Conservation (phyloP, 176 grass and related monocot species). For the Saccharum officinarum region DNA sequence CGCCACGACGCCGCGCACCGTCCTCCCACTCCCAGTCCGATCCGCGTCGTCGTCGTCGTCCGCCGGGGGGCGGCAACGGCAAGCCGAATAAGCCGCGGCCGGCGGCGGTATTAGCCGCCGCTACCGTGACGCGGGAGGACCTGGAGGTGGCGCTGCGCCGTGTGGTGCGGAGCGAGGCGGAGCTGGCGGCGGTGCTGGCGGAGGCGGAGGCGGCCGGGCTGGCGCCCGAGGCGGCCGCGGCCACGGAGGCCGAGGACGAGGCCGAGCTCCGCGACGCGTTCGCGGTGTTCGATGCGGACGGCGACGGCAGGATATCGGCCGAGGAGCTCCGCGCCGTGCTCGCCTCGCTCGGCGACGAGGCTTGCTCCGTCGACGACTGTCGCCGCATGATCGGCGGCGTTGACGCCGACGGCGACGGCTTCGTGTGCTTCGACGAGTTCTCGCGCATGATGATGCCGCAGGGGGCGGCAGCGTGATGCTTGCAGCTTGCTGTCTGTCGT, state of each 20-base stretch:
- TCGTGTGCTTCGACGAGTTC: constrained; percentile 76
- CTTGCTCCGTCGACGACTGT: constrained; percentile 73
- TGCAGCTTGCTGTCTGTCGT: not conserved
- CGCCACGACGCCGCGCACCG: constrained; percentile 29
- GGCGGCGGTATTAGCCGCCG: no score
- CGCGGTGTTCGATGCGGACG: constrained; percentile 70
- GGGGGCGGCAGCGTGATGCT: not conserved
- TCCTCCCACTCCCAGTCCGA: not conserved
- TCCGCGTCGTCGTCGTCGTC: not conserved
- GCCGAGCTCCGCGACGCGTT: constrained; percentile 64
- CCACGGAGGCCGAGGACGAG: constrained; percentile 35
- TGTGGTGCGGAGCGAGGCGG: constrained; percentile 44
- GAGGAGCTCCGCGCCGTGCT: constrained; percentile 71
- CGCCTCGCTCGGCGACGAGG: constrained; percentile 51
- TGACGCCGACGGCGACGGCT: constrained; percentile 61
- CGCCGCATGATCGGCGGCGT: constrained; percentile 70
- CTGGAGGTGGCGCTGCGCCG: constrained; percentile 39
- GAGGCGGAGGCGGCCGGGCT: constrained; percentile 6
- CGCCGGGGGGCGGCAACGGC: no score
- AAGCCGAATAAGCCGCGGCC: not conserved
- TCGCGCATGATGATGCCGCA: constrained; percentile 68
- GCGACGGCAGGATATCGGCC: constrained; percentile 78
- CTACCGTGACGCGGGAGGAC: constrained; percentile 39
- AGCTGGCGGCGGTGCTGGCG: constrained; percentile 44
- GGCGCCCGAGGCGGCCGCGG: constrained; percentile 23